These are phyloP conservation scores for Ogataea methylovora DNA, from an alignment of 805 yeast genomes.

Conservation along the genomic window DNA sequence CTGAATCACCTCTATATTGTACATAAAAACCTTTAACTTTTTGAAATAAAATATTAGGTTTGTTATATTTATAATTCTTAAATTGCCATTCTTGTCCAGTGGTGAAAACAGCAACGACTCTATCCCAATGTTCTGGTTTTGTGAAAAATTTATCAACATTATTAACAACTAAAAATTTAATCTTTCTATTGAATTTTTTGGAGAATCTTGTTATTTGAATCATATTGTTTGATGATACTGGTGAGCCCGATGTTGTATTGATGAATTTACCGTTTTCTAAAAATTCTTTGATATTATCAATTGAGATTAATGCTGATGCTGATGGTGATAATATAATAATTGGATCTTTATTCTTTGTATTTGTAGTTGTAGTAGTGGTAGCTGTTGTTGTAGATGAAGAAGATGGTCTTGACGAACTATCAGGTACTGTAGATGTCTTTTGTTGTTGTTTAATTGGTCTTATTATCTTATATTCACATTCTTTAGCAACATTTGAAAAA, in stretches of 20 bases:
- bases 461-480: slow-evolving; percentile 53
- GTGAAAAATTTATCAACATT: slow-evolving; percentile 80
- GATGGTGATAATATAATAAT: slow-evolving; percentile 74
- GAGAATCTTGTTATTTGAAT: slow-evolving; percentile 50
- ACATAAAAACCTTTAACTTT: slow-evolving; percentile 78
- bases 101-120: slow-evolving; percentile 91
- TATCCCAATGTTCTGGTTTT: slow-evolving; percentile 96
- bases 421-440: slow-evolving; percentile 6
- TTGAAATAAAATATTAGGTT: slow-evolving; percentile 76
- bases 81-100: slow-evolving; percentile 99
- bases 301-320: slow-evolving; percentile 61
- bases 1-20: slow-evolving; percentile 67
- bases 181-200: slow-evolving; percentile 44
- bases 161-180: slow-evolving; percentile 75
- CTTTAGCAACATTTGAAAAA: slow-evolving; percentile 61
- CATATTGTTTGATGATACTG: slow-evolving; percentile 28
- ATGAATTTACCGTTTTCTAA: slow-evolving; percentile 61
- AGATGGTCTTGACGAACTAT: slow-evolving; percentile 1
- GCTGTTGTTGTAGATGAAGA: neutral
- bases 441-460: slow-evolving; percentile 33
- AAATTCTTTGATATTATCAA: slow-evolving; percentile 59
- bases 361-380: slow-evolving; percentile 2
- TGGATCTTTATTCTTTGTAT: slow-evolving; percentile 41
- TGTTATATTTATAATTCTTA: slow-evolving; percentile 73
- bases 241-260: slow-evolving; percentile 32